Evolutionary conservation across 1,284 basidiomycete species (phyloP), one percentile per base, ranked within the genome.

Genomic region (Malassezia dermatis): DNA sequence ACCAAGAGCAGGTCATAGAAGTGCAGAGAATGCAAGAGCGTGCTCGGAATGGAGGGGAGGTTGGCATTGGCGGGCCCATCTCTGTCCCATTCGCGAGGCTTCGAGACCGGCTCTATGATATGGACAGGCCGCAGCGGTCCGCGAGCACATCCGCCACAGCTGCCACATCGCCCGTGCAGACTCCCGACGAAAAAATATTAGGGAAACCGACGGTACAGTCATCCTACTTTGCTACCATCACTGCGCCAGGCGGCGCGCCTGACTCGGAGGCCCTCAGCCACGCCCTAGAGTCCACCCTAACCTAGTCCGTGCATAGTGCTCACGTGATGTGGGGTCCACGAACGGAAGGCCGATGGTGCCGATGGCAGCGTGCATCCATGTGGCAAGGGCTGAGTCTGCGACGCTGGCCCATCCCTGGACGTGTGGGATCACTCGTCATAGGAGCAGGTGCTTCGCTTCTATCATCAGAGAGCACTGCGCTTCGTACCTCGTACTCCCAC

Each of bases 11-110:
- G 1, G 59, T 62, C 8, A 69, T 69, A 34, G 69, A 71, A 39
- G 58, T 59, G n/a, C 67, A 69, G 31, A 51, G 67, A 1, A 69
- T 69, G 67, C 59, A 62, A 19, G 69, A 71, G 32, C 57, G 69
- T 4, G 67, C 63, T 37, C 52, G 60, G n/a, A 44, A 60, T 48
- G 67, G 67, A 1, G 67, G 67, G 8, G 67, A 71, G 42, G 58
- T 63, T 0, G 69, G 67, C n/a, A 64, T 69, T 1, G 69, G 66
- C 12, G 67, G 65, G 17, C 49, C 43, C 8, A 31, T 52, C 8
- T 15, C 44, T 6, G 8, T 24, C 5, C 45, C 49, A 1, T 42
- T 57, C 24, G 42, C 45, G 8, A 44, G 37, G 2, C 17, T 30
- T 2, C 34, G 23, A 5, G 55, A 48, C 19, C 13, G 37, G 11